Evolutionary conservation across 352 stramenopile species (phyloP).

Genomic region (Phytophthora ramorum): DNA sequence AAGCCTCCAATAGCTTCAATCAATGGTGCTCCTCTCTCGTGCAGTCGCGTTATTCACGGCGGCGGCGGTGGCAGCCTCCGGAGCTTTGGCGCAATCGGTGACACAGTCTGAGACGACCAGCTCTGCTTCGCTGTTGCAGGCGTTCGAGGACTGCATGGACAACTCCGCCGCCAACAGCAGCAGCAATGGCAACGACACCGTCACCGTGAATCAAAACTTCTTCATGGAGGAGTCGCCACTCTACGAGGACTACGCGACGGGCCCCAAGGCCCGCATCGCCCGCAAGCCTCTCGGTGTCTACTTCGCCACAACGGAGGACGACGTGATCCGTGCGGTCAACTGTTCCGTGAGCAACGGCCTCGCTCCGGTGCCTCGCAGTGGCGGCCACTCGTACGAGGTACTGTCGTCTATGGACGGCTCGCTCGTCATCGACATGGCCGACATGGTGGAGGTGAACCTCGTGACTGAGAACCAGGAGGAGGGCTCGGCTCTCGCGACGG

Average conservation of each 20-base stretch:
- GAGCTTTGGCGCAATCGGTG: conserved; percentile 14
- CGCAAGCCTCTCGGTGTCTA: conserved; percentile 54
- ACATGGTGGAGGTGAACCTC: conserved; percentile 54
- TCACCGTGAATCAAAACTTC: conserved; percentile 40
- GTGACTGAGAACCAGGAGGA: conserved; percentile 38
- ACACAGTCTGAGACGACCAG: conserved; percentile 12
- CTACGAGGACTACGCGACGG: conserved; percentile 59
- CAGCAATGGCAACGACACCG: conserved; percentile 19
- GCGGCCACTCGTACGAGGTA: conserved; percentile 65
- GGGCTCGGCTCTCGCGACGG: conserved; percentile 41
- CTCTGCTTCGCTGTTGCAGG: conserved; percentile 19
- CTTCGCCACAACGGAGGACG: conserved; percentile 50
- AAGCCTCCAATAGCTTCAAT: conserved; percentile 16
- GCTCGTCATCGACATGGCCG: conserved; percentile 64
- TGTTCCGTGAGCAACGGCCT: conserved; percentile 48
- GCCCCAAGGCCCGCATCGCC: conserved; percentile 55
- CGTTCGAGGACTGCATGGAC: conserved; percentile 42
- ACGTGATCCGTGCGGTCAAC: conserved; percentile 50
- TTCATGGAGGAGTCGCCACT: conserved; percentile 40
- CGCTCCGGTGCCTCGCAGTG: conserved; percentile 49
- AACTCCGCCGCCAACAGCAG: conserved; percentile 7
- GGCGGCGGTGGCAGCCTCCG: conserved; percentile 12
- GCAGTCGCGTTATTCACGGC: conserved; percentile 23
- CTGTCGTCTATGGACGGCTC: conserved; percentile 64
- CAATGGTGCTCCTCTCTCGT: conserved; percentile 27